Evolutionary conservation across 2,329 filamentous ascomycete genomes (phyloP).

Genomic region (Dryadomyces sulphureus): DNA sequence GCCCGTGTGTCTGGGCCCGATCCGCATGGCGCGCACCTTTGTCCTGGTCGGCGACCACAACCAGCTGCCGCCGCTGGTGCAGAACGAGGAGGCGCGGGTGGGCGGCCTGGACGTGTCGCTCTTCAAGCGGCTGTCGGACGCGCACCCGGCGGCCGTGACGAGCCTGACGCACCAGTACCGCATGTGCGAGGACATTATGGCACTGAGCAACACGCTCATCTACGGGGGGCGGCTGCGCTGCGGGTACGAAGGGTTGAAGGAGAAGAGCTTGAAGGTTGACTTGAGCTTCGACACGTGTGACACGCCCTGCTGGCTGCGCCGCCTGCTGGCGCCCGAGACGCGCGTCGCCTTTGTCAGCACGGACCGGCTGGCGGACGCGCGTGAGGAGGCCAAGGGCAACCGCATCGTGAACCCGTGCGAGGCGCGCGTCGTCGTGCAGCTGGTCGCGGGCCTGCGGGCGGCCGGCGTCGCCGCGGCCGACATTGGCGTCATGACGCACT

Average conservation of each 20-base stretch:
- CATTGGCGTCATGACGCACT: constrained; percentile 93
- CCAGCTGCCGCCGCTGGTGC: constrained; percentile 84
- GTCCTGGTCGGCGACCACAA: constrained; percentile 95
- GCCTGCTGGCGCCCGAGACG: constrained; percentile 51
- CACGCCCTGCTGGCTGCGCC: constrained; percentile 57
- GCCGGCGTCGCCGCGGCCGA: constrained; percentile 60
- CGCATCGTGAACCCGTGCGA: constrained; percentile 84
- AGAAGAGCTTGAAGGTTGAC: constrained; percentile 46
- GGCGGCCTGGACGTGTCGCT: constrained; percentile 85
- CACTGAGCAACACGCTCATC: constrained; percentile 80
- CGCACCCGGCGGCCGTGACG: constrained; percentile 74
- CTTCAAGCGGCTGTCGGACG: constrained; percentile 85
- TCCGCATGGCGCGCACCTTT: constrained; percentile 83
- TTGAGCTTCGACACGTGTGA: constrained; percentile 42
- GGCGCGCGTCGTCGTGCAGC: constrained; percentile 59
- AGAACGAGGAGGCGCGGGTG: constrained; percentile 73
- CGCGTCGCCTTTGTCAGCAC: constrained; percentile 86
- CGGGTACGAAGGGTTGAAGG: constrained; percentile 62
- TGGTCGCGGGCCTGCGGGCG: constrained; percentile 65
- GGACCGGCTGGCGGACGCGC: constrained; percentile 52
- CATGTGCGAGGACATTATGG: constrained; percentile 97
- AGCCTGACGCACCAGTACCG: constrained; percentile 93
- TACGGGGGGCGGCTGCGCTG: constrained; percentile 86
- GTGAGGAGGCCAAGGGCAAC: constrained; percentile 65
- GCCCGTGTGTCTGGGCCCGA: constrained; percentile 85